These are phyloP conservation scores for Adansonia grandidieri DNA, from an alignment of 441 rosid genomes.

Conservation along the genomic window DNA sequence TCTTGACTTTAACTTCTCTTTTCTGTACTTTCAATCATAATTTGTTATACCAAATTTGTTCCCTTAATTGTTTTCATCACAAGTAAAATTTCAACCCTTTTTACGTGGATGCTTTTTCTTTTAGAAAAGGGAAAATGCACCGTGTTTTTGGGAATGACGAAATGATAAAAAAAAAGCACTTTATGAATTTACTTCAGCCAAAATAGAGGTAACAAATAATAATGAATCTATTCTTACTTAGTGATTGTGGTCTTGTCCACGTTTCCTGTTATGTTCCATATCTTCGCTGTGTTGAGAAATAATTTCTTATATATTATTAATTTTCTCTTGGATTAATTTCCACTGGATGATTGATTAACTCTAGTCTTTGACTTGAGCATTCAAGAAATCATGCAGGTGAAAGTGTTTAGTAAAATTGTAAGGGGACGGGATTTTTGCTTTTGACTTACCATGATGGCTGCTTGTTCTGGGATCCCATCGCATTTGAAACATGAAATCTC, in stretches of 20 bases:
- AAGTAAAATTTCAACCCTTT: not conserved
- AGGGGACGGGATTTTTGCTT: not conserved
- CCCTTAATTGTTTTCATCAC: no score
- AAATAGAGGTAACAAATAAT: not conserved
- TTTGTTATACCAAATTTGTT: not conserved
- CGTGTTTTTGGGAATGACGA: not conserved
- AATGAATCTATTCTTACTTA: not conserved
- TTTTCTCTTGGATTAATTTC: no score
- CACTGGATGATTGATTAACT: no score
- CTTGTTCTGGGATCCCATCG: no score
- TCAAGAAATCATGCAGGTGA: no score
- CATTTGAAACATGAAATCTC: not conserved
- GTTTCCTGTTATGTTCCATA: not conserved
- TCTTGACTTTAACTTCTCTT: not conserved
- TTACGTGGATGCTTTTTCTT: constrained; percentile 2
- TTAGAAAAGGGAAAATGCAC: not conserved
- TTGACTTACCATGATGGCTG: no score
- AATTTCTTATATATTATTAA: no score
- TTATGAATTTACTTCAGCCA: not conserved
- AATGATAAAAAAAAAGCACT: not conserved
- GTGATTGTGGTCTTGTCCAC: not conserved
- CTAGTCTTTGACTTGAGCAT: no score
- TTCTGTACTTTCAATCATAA: not conserved
- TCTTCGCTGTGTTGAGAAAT: no score
- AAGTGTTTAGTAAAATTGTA: not conserved